Evolutionary conservation across 2,329 filamentous ascomycete genomes (phyloP).

Genomic region (Teratosphaeria viscida): DNA sequence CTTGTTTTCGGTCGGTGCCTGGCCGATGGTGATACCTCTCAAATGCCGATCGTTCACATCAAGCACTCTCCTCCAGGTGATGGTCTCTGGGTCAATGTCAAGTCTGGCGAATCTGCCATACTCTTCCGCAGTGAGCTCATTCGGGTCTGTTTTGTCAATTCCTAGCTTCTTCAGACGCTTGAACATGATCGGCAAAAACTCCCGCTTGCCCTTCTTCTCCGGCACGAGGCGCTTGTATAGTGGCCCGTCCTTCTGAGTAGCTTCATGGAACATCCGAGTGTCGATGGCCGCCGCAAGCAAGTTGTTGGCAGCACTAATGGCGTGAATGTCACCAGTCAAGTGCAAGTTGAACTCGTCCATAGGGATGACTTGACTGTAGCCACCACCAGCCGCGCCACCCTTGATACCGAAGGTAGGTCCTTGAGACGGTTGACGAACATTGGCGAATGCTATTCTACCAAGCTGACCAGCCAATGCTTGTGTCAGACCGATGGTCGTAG

Average conservation of each 20-base stretch:
- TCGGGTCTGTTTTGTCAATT: slow-evolving; percentile 86
- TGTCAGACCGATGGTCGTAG: slow-evolving; percentile 88
- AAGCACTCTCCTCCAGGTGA: slow-evolving; percentile 91
- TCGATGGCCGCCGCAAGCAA: slow-evolving; percentile 92
- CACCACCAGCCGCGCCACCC: slow-evolving; percentile 90
- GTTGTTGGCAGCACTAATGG: slow-evolving; percentile 95
- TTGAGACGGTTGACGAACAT: slow-evolving; percentile 93
- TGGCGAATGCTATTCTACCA: slow-evolving; percentile 81
- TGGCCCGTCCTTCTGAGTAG: slow-evolving; percentile 80
- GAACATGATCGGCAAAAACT: slow-evolving; percentile 85
- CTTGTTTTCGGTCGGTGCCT: slow-evolving; percentile 73
- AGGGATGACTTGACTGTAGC: slow-evolving; percentile 97
- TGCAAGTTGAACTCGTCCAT: slow-evolving; percentile 99
- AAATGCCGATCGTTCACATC: slow-evolving; percentile 97
- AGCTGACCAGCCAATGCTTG: slow-evolving; percentile 87
- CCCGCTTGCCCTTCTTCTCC: slow-evolving; percentile 75
- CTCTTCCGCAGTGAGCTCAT: slow-evolving; percentile 84
- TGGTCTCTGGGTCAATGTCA: slow-evolving; percentile 92
- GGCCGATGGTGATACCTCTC: slow-evolving; percentile 77
- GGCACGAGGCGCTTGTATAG: slow-evolving; percentile 84
- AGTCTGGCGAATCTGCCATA: slow-evolving; percentile 79
- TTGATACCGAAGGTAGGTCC: slow-evolving; percentile 99
- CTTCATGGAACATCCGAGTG: slow-evolving; percentile 96
- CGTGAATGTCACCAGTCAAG: slow-evolving; percentile 94
- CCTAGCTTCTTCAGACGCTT: slow-evolving; percentile 89